Evolutionary conservation across 2,329 filamentous ascomycete species (phyloP).

Genomic region (Monosporascus sp.): DNA sequence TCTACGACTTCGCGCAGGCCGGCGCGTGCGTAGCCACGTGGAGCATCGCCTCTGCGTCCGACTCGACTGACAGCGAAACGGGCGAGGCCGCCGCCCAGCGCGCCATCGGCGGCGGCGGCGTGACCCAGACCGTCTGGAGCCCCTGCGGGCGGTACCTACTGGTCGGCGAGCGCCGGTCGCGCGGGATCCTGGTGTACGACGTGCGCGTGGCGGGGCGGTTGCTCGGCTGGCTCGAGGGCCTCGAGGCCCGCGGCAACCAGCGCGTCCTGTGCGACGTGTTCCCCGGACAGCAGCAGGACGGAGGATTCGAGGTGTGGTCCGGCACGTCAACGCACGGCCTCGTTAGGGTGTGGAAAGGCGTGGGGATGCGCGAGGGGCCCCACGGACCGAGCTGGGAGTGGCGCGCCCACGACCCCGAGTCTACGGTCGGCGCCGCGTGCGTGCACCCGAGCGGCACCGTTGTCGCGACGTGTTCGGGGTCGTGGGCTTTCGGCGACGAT

Average conservation of each 20-base stretch:
- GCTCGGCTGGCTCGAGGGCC: constrained; percentile 48
- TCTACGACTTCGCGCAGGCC: constrained; percentile 55
- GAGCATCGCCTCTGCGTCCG: constrained; percentile 51
- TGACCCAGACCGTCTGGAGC: constrained; percentile 57
- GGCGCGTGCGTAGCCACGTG: constrained; percentile 53
- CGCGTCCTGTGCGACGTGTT: constrained; percentile 52
- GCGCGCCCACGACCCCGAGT: constrained; percentile 34
- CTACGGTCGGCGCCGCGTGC: constrained; percentile 43
- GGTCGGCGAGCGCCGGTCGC: constrained; percentile 54
- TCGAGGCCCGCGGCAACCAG: constrained; percentile 49
- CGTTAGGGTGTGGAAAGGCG: constrained; percentile 54
- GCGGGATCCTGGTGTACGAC: constrained; percentile 56
- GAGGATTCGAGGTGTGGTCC: constrained; percentile 58
- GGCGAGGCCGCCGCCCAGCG: constrained; percentile 9
- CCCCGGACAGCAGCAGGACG: constrained; percentile 25
- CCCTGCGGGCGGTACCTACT: constrained; percentile 58
- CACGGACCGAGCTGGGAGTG: constrained; percentile 44
- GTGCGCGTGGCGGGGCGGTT: constrained; percentile 53
- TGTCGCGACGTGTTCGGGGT: constrained; percentile 51
- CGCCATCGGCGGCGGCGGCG: constrained; percentile 55
- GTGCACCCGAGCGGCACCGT: constrained; percentile 52
- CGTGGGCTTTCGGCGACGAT: constrained; percentile 36
- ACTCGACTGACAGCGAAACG: constrained; percentile 11
- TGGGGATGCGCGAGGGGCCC: constrained; percentile 42
- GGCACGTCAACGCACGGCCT: constrained; percentile 46